phyloP scores from a whole-genome alignment of 2,329 filamentous ascomycete species.

The Phoma sp. region DNA sequence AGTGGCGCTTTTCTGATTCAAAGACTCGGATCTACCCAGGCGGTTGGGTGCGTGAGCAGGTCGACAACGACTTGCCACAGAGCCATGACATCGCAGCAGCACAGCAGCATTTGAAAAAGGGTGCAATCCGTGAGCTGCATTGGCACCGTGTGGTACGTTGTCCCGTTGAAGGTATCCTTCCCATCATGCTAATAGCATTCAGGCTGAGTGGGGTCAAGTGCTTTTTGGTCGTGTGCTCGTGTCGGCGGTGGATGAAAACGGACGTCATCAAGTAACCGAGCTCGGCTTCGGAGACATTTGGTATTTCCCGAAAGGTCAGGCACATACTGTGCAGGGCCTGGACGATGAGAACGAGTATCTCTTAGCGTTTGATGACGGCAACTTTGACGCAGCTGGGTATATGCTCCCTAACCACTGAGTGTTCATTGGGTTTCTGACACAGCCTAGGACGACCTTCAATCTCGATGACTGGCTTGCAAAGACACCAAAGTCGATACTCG shows the following conservation, averaged over 20 bases:
- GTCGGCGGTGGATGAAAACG: constrained; percentile 68
- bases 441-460: constrained; percentile 69
- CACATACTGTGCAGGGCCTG: constrained; percentile 69
- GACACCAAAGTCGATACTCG: constrained; percentile 67
- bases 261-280: constrained; percentile 61
- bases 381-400: constrained; percentile 69
- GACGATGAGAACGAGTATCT: constrained; percentile 72
- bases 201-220: constrained; percentile 70
- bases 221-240: constrained; percentile 64
- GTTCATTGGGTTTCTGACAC: constrained; percentile 4
- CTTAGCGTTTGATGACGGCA: constrained; percentile 69
- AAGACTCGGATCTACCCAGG: constrained; percentile 67
- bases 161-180: too few species aligned
- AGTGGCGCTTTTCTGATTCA: constrained; percentile 72
- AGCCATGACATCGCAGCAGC: constrained; percentile 72
- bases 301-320: constrained; percentile 71
- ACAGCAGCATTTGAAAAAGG: constrained; percentile 72
- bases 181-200: neutral
- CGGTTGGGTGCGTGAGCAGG: constrained; percentile 71
- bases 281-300: constrained; percentile 69
- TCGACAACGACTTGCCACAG: constrained; percentile 69
- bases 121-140: constrained; percentile 70
- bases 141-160: constrained; percentile 64
- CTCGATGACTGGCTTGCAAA: constrained; percentile 74
- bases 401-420: constrained; percentile 16